Percentiles rank a stretch among this genome's conserved stretches.
These are phyloP conservation scores for Mimosa pudica DNA, from an alignment of 306 rosid species.

Conservation along the genomic window DNA sequence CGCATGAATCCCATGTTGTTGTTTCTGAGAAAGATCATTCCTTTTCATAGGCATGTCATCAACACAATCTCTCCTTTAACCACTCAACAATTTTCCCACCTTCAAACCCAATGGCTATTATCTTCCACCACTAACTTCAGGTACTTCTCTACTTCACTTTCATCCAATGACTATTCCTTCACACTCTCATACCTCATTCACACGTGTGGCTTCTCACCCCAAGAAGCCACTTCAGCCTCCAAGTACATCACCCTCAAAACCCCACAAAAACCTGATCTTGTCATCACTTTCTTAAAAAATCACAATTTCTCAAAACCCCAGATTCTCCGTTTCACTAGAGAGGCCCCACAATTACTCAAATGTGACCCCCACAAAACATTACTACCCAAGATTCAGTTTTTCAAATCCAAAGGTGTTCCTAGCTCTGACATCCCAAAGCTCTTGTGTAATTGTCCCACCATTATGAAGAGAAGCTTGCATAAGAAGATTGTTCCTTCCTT, in stretches of 20 bases:
- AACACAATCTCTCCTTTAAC: too few species aligned
- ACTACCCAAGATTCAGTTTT: slow-evolving; percentile 21
- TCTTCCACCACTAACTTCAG: background rate
- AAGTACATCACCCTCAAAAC: slow-evolving; percentile 1
- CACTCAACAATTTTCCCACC: background rate
- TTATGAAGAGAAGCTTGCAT: slow-evolving; percentile 2
- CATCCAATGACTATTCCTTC: background rate
- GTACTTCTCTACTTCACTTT: background rate
- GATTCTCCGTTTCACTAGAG: background rate
- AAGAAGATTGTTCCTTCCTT: slow-evolving; percentile 7
- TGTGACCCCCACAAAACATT: background rate
- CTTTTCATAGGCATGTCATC: background rate
- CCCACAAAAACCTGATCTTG: background rate
- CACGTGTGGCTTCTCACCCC: slow-evolving; percentile 8
- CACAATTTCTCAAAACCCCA: slow-evolving; percentile 6
- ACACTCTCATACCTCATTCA: slow-evolving; percentile 6
- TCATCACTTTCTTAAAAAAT: slow-evolving; percentile 8
- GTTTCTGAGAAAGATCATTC: background rate
- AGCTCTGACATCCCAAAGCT: slow-evolving; percentile 4
- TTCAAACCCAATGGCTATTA: background rate
- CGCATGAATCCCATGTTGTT: background rate
- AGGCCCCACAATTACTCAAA: background rate
- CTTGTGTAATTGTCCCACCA: background rate
- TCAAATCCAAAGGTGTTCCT: slow-evolving; percentile 26
- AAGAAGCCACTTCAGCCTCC: background rate